Base-by-base conservation (phyloP, 2,329 filamentous ascomycete species). In the Talaromyces piceae region DNA sequence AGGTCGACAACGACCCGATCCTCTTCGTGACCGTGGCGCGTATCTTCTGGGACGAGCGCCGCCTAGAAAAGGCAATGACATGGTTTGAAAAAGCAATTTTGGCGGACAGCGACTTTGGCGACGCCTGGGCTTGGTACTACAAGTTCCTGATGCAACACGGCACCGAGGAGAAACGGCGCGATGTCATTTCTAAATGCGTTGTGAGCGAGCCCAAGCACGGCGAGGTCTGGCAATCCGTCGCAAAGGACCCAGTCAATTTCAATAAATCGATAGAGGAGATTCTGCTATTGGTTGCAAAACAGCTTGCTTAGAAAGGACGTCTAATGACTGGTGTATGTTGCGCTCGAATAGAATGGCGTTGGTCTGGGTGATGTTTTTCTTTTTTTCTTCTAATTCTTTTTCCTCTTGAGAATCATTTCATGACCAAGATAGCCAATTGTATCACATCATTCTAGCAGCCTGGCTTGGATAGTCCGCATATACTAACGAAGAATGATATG, bases 111-210 rank as follows among this genome's bases (percentile, higher is more conserved):
- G 91, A 97, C 67, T 74, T 83, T 47, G 93, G 93, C 47, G 94
- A 98, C 73, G 87, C 84, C 9, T 98, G 94, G 94, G 91, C 90
- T 18, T 98, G 91, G 91, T 98, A 96, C 69, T 93, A 90, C 69
- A 91, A 91, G 68, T 98, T 97, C 67, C 65, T 97, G 57, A 67
- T 83, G 59, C 88, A 96, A 75, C 91, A 98, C 71, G 94, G 93
- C 8, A 96, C 90, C 4, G 85, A 89, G 64, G 91, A 95, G 75
- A 98, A 97, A 83, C 79, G 86, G 62, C 80, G 77, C 26, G 93
- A 97, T 64, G 86, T 96, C 27, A 68, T 95, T 5, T 77, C 76
- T 52, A 95, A 95, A 73, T 91, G 88, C 60, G 77, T 87, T 27
- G 73, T 86, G 45, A 91, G 84, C 52, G 93, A 97, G 68, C 94